A percentile compares a stretch with the other conserved stretches of the same genome.
These are phyloP conservation scores for Volvariella volvacea DNA, from an alignment of 1,284 basidiomycete species.

Conservation along the genomic window DNA sequence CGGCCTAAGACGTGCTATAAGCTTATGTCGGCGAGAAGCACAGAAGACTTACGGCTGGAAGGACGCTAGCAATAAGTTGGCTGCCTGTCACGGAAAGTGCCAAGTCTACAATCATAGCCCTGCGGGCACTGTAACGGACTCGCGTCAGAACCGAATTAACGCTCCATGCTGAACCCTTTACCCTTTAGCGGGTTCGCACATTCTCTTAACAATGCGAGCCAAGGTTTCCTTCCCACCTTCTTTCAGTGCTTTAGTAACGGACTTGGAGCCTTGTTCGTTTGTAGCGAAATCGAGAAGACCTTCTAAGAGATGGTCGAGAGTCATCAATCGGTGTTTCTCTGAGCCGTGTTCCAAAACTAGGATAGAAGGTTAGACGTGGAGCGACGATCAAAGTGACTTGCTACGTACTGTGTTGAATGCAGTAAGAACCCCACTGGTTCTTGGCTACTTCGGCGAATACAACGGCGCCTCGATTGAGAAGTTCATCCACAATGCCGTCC, in stretches of 20 bases:
- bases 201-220: constrained; percentile 63
- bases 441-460: constrained; percentile 73
- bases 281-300: constrained; percentile 71
- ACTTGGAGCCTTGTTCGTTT: constrained; percentile 77
- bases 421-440: constrained; percentile 82
- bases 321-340: constrained; percentile 60
- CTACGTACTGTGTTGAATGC: constrained; percentile 70
- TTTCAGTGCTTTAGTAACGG: constrained; percentile 76
- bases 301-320: constrained; percentile 63
- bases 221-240: constrained; percentile 71
- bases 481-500: constrained; percentile 73
- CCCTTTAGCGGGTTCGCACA: constrained; percentile 80
- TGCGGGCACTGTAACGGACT: constrained; percentile 47
- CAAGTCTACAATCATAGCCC: constrained; percentile 77
- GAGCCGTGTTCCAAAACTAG: constrained; percentile 77
- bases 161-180: constrained; percentile 20
- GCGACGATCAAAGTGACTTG: constrained; percentile 1
- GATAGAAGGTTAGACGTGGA: background rate
- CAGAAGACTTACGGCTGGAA: constrained; percentile 51
- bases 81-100: constrained; percentile 77
- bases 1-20: constrained; percentile 39
- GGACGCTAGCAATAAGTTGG: constrained; percentile 71
- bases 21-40: background rate
- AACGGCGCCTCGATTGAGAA: constrained; percentile 60
- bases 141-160: constrained; percentile 6